Evolutionary conservation across 805 yeast genomes (phyloP), one percentile per base, ranked within the genome.

Genomic region (Kregervanrija fluxuum): DNA sequence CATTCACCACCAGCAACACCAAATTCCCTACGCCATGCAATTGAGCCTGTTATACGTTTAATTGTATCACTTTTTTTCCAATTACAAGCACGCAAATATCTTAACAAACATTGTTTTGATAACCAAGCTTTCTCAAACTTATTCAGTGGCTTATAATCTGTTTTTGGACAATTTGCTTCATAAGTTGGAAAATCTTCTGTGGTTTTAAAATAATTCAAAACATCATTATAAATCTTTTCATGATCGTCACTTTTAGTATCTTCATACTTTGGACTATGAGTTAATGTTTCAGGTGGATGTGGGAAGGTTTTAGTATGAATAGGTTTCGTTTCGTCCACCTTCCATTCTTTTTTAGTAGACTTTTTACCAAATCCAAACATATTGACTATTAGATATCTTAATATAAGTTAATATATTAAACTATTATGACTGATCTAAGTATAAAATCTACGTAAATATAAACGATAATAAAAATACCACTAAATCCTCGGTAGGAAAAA

Each of bases 21-120:
- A 60, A 88, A 91, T 50, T 85, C 91, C 53, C 98, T 78, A 67
- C 99, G 77, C 99, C 99, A 93, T 2, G 86, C 82, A 17, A 93
- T 60, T 0, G 97, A 81, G 35, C 74, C 75, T 47, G 80, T 82
- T 3, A 93, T 66, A 55, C 99, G 76, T 47, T 76, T 76, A 40
- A 80, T 80, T 35, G 90, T 80, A 2, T 82, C 87, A 33, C 71
- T 67, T 0, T 71, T 68, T 38, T 78, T 73, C 98, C 99, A 93
- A 61, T 86, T 85, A 34, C 96, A 84, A 11, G 99, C 99, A 41
- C 97, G 74, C 43, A 91, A 68, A 61, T 93, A 93, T 60, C 99
- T 75, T 54, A 87, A 64, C 42, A 93, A 68, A 61, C 99, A 93
- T 62, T 93, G 97, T 54, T 80, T 76, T 2, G 96, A 84, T 43